A percentile compares a stretch with the other conserved stretches of the same genome.
Conservation (phyloP, 257 asterid genomes). For the Forsythia viridissima region DNA sequence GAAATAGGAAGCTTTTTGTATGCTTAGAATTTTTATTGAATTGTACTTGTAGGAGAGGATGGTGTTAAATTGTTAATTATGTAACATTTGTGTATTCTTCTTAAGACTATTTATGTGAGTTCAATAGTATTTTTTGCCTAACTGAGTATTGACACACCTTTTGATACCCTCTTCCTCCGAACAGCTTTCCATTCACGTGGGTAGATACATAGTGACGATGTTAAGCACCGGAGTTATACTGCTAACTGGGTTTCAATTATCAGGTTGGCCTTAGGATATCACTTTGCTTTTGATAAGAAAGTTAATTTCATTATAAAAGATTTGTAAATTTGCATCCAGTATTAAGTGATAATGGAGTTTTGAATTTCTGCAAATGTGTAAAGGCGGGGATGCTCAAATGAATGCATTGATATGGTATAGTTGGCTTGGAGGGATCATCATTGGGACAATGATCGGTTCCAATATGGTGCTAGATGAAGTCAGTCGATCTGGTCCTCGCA, state of each 20-base stretch:
- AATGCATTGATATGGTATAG: conserved; percentile 91
- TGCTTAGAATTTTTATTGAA: no score
- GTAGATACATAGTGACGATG: conserved; percentile 88
- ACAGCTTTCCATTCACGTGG: conserved; percentile 77
- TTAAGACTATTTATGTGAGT: background rate
- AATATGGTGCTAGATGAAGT: conserved; percentile 96
- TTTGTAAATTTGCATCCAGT: background rate
- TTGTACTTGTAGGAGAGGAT: no score
- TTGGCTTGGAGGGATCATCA: conserved; percentile 95
- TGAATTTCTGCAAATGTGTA: conserved; percentile 14
- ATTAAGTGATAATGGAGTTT: conserved; percentile 9
- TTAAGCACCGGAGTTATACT: conserved; percentile 85
- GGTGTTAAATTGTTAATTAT: no score
- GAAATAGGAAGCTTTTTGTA: background rate
- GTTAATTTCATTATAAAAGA: background rate
- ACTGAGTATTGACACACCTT: background rate
- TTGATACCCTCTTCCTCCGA: conserved; percentile 5
- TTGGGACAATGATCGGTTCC: conserved; percentile 95
- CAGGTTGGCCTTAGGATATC: conserved; percentile 56
- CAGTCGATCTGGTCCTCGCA: conserved; percentile 93
- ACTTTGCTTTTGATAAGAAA: background rate
- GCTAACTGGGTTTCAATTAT: conserved; percentile 83
- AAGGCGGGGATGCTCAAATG: conserved; percentile 95
- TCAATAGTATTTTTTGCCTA: background rate
- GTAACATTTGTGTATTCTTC: background rate